Base-by-base conservation (phyloP, 1,284 basidiomycete genomes). In the Tilletiaria anomala region DNA sequence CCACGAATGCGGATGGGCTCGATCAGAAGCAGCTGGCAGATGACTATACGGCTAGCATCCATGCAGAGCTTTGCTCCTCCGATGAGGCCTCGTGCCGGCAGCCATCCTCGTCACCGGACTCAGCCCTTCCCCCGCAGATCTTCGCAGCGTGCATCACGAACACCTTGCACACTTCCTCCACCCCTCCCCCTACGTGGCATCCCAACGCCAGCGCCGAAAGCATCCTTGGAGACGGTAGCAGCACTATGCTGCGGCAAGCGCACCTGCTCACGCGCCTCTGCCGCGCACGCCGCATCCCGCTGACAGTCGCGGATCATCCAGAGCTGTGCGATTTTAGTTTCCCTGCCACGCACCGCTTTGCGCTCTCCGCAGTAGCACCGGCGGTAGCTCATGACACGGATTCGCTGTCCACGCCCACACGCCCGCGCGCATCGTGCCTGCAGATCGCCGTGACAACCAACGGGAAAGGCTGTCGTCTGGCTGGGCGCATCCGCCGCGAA, bases 391-490 rank as follows among this genome's bases (percentile, higher is more conserved):
- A n/a, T n/a, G n/a, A n/a, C n/a, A n/a, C n/a, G n/a, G n/a, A n/a
- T n/a, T n/a, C n/a, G n/a, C n/a, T n/a, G n/a, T n/a, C n/a, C n/a
- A n/a, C n/a, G n/a, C n/a, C n/a, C n/a, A n/a, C n/a, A n/a, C n/a
- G n/a, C n/a, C n/a, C n/a, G 26, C 26, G n/a, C 26, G 43, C 42
- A 0, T 58, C 75, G 4, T 77, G 81, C 2, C 71, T 94, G 0
- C 87, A 94, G 60, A 70, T 97, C 10, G 84, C 82, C 0, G 76
- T 96, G 1, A 85, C 86, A 1, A 89, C 89, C 1, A 94, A 93
- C 54, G 86, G 87, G 0, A 76, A 82, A 46, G 91, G 89, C 1
- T 96, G 91, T 60, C 73, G 91, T 11, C 72, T 97, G 3, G 82
- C 82, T 0, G 76, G 79, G 2, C 74, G 89, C 8, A 71, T 97